Evolutionary conservation across 208 protist genomes (phyloP).

Genomic region (Trypanosoma platydactyli): DNA sequence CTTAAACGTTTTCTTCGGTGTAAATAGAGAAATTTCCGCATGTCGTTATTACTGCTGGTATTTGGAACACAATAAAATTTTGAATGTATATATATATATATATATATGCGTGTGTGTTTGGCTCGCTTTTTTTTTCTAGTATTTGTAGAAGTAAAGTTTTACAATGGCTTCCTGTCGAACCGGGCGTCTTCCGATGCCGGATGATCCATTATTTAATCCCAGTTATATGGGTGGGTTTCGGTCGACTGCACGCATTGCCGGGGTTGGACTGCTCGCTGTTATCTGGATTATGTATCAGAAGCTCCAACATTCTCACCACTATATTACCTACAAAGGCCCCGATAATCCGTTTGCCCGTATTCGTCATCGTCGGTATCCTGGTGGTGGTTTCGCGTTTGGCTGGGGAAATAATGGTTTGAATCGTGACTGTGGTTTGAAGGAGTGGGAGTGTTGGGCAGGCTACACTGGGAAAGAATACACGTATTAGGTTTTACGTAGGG

Average conservation of each 20-base stretch:
- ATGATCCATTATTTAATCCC: constrained; percentile 74
- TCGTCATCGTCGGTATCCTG: constrained; percentile 75
- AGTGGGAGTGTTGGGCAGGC: constrained; percentile 89
- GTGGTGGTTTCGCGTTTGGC: constrained; percentile 75
- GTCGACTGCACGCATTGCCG: constrained; percentile 60
- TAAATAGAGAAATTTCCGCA: not conserved
- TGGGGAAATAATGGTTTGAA: constrained; percentile 92
- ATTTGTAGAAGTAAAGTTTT: constrained; percentile 8
- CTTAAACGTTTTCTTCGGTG: constrained; percentile 3
- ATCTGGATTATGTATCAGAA: constrained; percentile 87
- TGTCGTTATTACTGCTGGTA: not conserved
- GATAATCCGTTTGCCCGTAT: constrained; percentile 83
- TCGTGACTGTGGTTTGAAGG: constrained; percentile 83
- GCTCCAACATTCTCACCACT: constrained; percentile 72
- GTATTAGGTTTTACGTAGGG: constrained; percentile 44
- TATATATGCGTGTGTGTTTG: not conserved
- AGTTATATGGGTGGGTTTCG: constrained; percentile 52
- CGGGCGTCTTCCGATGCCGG: constrained; percentile 78
- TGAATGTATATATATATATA: not conserved
- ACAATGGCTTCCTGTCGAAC: constrained; percentile 72
- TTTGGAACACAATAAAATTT: not conserved
- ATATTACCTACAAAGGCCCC: constrained; percentile 82
- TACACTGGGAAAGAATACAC: constrained; percentile 89
- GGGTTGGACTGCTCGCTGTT: constrained; percentile 56
- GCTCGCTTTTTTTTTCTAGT: not conserved